Evolutionary conservation across 345 rosid genomes (phyloP).

Genomic region (Acer yangbiense): DNA sequence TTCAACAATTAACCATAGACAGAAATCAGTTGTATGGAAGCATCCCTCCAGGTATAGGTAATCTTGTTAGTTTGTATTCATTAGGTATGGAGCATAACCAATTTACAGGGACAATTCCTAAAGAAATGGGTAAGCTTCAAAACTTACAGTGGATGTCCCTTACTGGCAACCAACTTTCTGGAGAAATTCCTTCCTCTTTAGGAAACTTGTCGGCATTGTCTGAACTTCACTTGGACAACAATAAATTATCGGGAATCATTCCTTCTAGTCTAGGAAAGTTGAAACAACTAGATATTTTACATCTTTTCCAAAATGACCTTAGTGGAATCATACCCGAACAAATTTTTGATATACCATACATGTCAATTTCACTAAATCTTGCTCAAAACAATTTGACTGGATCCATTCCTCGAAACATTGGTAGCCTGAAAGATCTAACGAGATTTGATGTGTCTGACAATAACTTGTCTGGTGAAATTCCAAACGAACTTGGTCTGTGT

Average conservation of each 20-base stretch:
- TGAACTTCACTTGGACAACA: not conserved
- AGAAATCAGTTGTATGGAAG: too few relatives aligned
- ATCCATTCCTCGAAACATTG: constrained; percentile 6
- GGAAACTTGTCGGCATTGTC: constrained; percentile 17
- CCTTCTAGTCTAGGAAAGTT: constrained; percentile 27
- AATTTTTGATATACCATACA: constrained; percentile 14
- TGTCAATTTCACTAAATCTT: constrained; percentile 20
- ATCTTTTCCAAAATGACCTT: constrained; percentile 28
- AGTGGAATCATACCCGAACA: constrained; percentile 27
- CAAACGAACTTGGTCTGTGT: constrained; percentile 14
- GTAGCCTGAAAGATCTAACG: constrained; percentile 17
- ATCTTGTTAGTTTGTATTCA: too few relatives aligned
- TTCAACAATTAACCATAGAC: too few relatives aligned
- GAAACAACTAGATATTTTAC: not conserved
- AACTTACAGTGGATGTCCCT: not conserved
- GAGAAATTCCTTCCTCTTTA: constrained; percentile 11
- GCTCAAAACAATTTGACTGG: constrained; percentile 28
- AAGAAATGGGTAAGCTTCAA: constrained; percentile 8
- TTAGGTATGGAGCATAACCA: not conserved
- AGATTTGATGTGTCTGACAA: constrained; percentile 13
- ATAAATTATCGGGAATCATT: constrained; percentile 24
- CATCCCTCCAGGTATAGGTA: too few relatives aligned
- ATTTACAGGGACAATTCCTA: constrained; percentile 14
- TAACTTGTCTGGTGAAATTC: constrained; percentile 6
- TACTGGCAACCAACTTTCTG: not conserved